These are phyloP conservation scores for Mallotus repandus DNA, from an alignment of 441 rosid genomes.

Conservation along the genomic window DNA sequence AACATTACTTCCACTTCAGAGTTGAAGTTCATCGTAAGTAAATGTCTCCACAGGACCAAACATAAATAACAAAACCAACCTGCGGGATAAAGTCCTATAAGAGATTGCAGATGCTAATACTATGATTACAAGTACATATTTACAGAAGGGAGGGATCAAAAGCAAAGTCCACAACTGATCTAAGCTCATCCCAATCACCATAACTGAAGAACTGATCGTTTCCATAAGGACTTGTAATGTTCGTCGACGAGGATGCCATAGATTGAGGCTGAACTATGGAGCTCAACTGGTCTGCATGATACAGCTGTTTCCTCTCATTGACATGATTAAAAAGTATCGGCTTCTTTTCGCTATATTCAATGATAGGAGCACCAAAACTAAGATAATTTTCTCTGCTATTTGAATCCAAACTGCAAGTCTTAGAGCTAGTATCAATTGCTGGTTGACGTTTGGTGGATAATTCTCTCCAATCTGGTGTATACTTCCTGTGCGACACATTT, in stretches of 20 bases:
- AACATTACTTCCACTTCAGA: no score
- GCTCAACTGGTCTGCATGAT: conserved; percentile 30
- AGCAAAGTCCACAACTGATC: conserved; percentile 66
- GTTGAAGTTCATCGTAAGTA: no score
- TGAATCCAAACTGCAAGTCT: conserved; percentile 24
- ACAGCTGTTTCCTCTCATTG: conserved; percentile 30
- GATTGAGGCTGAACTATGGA: conserved; percentile 30
- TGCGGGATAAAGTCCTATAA: background rate
- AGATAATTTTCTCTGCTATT: conserved; percentile 43
- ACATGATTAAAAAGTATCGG: conserved; percentile 15
- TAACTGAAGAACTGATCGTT: conserved; percentile 28
- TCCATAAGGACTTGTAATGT: conserved; percentile 25
- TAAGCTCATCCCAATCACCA: conserved; percentile 80
- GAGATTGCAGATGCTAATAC: background rate
- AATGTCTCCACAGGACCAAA: background rate
- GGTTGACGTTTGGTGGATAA: conserved; percentile 35
- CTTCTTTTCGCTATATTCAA: conserved; percentile 30
- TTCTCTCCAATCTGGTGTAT: conserved; percentile 60
- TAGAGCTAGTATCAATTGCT: conserved; percentile 27
- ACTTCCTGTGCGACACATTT: conserved; percentile 43
- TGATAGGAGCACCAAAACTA: conserved; percentile 41
- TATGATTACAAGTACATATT: conserved; percentile 2
- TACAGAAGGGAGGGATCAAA: conserved; percentile 43
- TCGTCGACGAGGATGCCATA: conserved; percentile 38
- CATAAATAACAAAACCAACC: background rate